phyloP scores from a whole-genome alignment of 768 basidiomycete species.

The Pleurotus platypus region DNA sequence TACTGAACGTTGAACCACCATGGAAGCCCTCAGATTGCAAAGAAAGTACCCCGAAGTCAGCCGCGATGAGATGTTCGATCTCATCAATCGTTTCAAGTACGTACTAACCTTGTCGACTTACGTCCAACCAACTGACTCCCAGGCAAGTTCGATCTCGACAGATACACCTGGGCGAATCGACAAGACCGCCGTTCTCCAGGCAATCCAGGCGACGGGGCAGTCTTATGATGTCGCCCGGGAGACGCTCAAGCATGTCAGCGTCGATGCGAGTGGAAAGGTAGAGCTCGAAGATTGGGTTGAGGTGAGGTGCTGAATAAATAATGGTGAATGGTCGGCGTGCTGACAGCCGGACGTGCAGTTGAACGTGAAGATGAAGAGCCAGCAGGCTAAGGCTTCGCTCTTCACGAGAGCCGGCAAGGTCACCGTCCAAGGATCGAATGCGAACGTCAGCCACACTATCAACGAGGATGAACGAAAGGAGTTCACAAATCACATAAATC shows the following conservation, averaged over 20 bases:
- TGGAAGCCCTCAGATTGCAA: conserved; percentile 84
- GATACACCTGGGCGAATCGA: conserved; percentile 81
- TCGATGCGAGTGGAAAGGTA: conserved; percentile 93
- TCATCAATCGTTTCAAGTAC: conserved; percentile 95
- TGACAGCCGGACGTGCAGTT: conserved; percentile 40
- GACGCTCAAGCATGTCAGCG: conserved; percentile 89
- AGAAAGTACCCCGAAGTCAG: conserved; percentile 91
- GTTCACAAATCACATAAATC: conserved; percentile 98
- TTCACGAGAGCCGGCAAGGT: conserved; percentile 83
- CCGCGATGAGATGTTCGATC: conserved; percentile 90
- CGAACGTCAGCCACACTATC: conserved; percentile 94
- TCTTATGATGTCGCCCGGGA: conserved; percentile 89
- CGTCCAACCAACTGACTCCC: conserved; percentile 8
- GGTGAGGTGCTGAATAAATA: conserved; percentile 40
- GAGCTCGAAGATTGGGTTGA: conserved; percentile 99
- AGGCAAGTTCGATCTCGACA: conserved; percentile 61
- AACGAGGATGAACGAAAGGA: conserved; percentile 94
- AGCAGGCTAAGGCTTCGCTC: conserved; percentile 39
- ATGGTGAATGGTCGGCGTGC: too few relatives aligned
- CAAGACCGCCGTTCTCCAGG: conserved; percentile 77
- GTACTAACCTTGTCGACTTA: conserved; percentile 25
- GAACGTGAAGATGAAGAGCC: conserved; percentile 72
- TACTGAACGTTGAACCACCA: conserved; percentile 22
- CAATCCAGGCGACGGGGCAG: conserved; percentile 75
- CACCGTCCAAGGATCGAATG: conserved; percentile 90